A percentile compares a stretch with the other conserved stretches of the same genome.
Evolutionary conservation across 2,329 filamentous ascomycete genomes (phyloP).

Genomic region (Teratosphaeria destructans): DNA sequence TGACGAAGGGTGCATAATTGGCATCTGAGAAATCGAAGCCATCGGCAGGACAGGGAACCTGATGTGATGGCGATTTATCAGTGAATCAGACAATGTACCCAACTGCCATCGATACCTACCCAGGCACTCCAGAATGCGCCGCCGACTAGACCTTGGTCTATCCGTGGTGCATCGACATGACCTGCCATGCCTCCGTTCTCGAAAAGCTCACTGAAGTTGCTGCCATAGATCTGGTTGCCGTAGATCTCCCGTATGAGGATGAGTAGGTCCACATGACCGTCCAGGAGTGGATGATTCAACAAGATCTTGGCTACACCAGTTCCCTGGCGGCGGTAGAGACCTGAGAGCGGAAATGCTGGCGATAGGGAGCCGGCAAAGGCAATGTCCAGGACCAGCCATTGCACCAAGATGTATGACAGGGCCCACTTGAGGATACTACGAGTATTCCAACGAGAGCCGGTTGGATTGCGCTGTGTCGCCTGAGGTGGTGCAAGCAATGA

Average conservation of each 20-base stretch:
- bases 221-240: slow-evolving; percentile 63
- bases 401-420: background rate
- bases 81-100: too few species aligned
- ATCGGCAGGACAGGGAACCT: slow-evolving; percentile 62
- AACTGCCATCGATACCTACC: background rate
- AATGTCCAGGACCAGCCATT: background rate
- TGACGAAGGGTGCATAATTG: slow-evolving; percentile 57
- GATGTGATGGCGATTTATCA: background rate
- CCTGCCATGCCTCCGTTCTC: slow-evolving; percentile 54
- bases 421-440: background rate
- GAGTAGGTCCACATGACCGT: slow-evolving; percentile 84
- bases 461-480: background rate
- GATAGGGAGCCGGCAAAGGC: background rate
- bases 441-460: background rate
- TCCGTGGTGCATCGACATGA: slow-evolving; percentile 71
- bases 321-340: background rate
- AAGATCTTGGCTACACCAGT: slow-evolving; percentile 7
- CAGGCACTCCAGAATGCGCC: slow-evolving; percentile 93
- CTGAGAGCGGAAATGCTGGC: background rate
- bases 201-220: slow-evolving; percentile 62
- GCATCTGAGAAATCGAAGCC: slow-evolving; percentile 62
- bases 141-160: slow-evolving; percentile 60
- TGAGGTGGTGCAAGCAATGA: background rate
- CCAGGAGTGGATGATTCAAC: slow-evolving; percentile 30
- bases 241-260: slow-evolving; percentile 57